Conservation (phyloP, 441 rosid genomes). For the Adansonia grandidieri region DNA sequence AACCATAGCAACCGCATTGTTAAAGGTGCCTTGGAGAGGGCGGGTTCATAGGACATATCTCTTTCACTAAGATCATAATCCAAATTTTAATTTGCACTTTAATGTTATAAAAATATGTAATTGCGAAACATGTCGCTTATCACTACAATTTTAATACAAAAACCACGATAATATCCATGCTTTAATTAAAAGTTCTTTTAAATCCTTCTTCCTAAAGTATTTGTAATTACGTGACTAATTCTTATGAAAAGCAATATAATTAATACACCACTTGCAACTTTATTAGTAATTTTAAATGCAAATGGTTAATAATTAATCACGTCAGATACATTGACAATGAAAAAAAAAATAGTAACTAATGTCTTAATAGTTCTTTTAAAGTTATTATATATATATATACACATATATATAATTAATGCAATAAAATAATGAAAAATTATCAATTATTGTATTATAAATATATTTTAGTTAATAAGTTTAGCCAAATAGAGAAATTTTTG, state of each 20-base stretch:
- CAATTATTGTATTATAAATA: no score
- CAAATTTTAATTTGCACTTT: slow-evolving; percentile 18
- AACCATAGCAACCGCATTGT: neutral
- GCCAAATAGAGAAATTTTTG: no score
- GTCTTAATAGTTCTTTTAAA: neutral
- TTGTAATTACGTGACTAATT: neutral
- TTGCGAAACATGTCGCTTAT: neutral
- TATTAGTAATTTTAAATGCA: neutral
- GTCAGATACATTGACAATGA: neutral
- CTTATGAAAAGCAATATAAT: neutral
- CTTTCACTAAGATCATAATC: slow-evolving; percentile 20
- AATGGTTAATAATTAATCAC: neutral
- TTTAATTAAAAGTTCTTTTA: neutral
- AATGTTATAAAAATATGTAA: neutral
- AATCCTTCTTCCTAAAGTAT: neutral
- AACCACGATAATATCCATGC: neutral
- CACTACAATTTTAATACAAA: neutral
- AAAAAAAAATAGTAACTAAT: neutral
- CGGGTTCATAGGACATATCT: neutral
- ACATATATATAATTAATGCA: no score
- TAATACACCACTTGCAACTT: slow-evolving; percentile 15
- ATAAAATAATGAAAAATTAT: no score
- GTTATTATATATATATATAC: no score
- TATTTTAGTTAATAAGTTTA: no score
- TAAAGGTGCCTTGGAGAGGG: neutral